These are phyloP conservation scores for Leccinum uliginosum DNA, from an alignment of 768 basidiomycete genomes.

Conservation along the genomic window DNA sequence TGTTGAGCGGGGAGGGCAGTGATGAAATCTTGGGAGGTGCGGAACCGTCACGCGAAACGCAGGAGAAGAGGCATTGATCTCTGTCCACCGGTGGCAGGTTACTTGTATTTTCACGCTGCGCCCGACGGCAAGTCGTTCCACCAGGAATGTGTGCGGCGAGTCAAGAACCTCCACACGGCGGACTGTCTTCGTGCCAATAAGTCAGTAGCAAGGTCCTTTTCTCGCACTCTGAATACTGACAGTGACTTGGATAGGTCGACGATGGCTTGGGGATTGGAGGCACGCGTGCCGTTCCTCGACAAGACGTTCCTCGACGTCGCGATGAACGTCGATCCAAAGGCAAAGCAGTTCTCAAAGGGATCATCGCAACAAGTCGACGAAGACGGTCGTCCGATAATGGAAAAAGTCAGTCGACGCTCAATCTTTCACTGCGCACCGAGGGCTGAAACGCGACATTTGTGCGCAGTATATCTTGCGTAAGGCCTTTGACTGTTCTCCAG, in stretches of 20 bases:
- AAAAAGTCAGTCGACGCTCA: slow-evolving; percentile 61
- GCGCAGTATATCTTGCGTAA: slow-evolving; percentile 90
- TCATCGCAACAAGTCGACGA: slow-evolving; percentile 63
- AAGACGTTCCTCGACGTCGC: slow-evolving; percentile 92
- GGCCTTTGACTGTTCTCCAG: slow-evolving; percentile 85
- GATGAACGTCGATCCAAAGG: slow-evolving; percentile 83
- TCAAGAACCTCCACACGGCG: slow-evolving; percentile 95
- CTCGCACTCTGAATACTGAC: slow-evolving; percentile 1
- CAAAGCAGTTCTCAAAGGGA: slow-evolving; percentile 89
- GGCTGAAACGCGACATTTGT: slow-evolving; percentile 4
- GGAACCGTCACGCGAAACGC: background rate
- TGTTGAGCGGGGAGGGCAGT: slow-evolving; percentile 93
- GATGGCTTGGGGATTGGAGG: slow-evolving; percentile 99
- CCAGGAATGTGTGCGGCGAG: slow-evolving; percentile 89
- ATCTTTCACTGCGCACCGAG: slow-evolving; percentile 1
- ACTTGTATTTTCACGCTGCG: slow-evolving; percentile 99
- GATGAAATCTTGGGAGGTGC: slow-evolving; percentile 96
- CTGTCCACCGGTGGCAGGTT: slow-evolving; percentile 49
- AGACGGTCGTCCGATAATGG: slow-evolving; percentile 90
- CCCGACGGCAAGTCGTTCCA: slow-evolving; percentile 87
- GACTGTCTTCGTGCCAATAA: slow-evolving; percentile 99
- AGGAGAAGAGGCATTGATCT: slow-evolving; percentile 5
- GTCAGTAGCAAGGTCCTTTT: slow-evolving; percentile 36
- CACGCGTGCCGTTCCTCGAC: slow-evolving; percentile 98
- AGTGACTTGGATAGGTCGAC: slow-evolving; percentile 59